phyloP scores from a whole-genome alignment of 108 stramenopile species.

The Parietichytrium sp. region DNA sequence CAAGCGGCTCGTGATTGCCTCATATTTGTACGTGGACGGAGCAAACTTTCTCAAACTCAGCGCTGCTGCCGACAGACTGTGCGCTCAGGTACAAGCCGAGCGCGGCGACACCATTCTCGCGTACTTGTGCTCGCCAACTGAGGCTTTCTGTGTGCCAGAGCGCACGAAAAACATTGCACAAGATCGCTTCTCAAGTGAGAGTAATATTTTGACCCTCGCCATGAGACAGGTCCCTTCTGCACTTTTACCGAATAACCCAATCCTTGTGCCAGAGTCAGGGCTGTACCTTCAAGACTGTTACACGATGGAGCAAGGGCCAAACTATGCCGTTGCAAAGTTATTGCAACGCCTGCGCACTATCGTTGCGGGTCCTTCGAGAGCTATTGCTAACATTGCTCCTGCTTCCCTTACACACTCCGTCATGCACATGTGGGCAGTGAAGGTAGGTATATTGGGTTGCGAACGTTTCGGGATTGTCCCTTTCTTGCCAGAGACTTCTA shows the following conservation, averaged over 20 bases:
- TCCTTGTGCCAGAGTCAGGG: not conserved
- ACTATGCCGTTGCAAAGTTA: slow-evolving; percentile 8
- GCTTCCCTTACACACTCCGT: slow-evolving; percentile 22
- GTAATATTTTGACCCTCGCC: not conserved
- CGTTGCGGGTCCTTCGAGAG: not conserved
- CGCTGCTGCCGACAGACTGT: not conserved
- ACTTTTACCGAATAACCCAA: not conserved
- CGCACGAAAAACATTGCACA: not conserved
- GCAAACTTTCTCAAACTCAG: not conserved
- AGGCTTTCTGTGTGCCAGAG: slow-evolving; percentile 15
- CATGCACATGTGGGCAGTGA: not conserved
- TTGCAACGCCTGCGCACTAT: slow-evolving; percentile 23
- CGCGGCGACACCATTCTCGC: not conserved
- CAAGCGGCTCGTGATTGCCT: not conserved
- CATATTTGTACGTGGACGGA: slow-evolving; percentile 24
- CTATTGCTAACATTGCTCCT: slow-evolving; percentile 32
- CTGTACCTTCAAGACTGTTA: not conserved
- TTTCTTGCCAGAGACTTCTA: slow-evolving; percentile 5
- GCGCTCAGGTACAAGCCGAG: not conserved
- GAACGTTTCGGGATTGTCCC: slow-evolving; percentile 18
- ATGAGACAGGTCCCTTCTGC: no score
- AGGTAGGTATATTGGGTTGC: slow-evolving; percentile 9
- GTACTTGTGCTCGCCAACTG: slow-evolving; percentile 25
- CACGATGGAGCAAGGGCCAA: slow-evolving; percentile 17
- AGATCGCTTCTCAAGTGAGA: no score